Base-by-base conservation (phyloP, 768 basidiomycete genomes). In the Suillus discolor region DNA sequence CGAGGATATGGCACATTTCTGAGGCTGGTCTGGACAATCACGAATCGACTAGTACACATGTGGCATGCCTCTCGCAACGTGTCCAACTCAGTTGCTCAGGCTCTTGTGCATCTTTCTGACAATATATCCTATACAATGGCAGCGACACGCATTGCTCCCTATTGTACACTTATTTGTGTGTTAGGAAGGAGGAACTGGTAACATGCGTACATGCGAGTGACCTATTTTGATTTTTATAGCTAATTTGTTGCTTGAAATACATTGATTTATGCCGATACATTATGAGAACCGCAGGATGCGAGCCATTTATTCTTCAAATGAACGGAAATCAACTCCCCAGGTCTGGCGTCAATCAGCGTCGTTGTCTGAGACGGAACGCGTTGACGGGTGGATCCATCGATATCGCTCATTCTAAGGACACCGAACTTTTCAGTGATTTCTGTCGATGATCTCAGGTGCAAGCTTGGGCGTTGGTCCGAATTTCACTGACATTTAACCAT, bases 171-270 rank as follows among this genome's bases (percentile, higher is more conserved):
- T 74, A 28, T 18, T 31, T 16, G 15, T 28, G 25, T 18, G 16
- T 16, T 28, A 8, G 49, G 15, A 25, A 4, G 25, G 25, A 16
- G 0, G 80, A 79, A n/a, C 79, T 65, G 7, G 79, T 81, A 15
- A 51, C 3, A 59, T 11, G 28, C 25, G 57, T 34, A 18, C 28
- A 54, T n/a, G 39, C 28, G 57, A 23, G 53, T 20, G 2, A 9
- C 28, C 5, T 16, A 31, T 20, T 54, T 7, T 7, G 6, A 31
- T 7, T 31, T 28, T 54, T 31, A 31, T 5, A 31, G 18, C 9
- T 31, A 31, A 31, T 31, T 31, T 54, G 28, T 54, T 11, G 53
- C 9, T 53, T 25, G 15, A 9, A 31, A 53, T 53, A 16, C 16
- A 53, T 31, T 28, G 47, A 23, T 49, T 25, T 7, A 13, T 6